A percentile compares a stretch with the other conserved stretches of the same genome.
These are phyloP conservation scores for Trichophaea hybrida DNA, from an alignment of 2,329 filamentous ascomycete species.

Conservation along the genomic window DNA sequence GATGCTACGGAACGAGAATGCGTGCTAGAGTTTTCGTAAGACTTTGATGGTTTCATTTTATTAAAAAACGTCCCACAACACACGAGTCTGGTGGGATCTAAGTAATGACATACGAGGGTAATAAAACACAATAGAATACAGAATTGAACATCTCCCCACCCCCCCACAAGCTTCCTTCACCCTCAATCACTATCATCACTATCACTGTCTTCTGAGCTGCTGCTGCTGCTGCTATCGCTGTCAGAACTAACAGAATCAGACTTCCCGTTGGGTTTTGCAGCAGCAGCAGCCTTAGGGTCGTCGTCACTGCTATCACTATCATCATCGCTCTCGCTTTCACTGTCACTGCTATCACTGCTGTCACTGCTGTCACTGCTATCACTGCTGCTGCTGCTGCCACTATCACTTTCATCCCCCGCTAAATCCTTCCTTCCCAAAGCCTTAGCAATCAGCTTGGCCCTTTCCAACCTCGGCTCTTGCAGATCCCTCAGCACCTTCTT, in stretches of 20 bases:
- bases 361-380: background rate
- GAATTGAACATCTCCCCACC: background rate
- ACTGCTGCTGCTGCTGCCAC: background rate
- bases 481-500: conserved; percentile 15
- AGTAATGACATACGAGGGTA: too few species aligned
- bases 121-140: background rate
- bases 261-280: background rate
- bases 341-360: background rate
- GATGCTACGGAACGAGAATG: too few species aligned
- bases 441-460: conserved; percentile 15
- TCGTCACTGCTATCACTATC: background rate
- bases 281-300: background rate
- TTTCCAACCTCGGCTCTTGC: conserved; percentile 3
- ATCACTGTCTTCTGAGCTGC: background rate
- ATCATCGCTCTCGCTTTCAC: background rate
- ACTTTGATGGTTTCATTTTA: too few species aligned
- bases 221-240: background rate
- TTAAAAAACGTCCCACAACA: too few species aligned
- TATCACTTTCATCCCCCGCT: background rate
- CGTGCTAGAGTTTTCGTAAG: too few species aligned
- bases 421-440: conserved; percentile 13
- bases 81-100: too few species aligned
- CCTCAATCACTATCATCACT: background rate
- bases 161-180: background rate
- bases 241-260: background rate